A percentile compares a stretch with the other conserved stretches of the same genome.
Conservation (phyloP, 75 land plant genomes). For the Pinus tabuliformis region DNA sequence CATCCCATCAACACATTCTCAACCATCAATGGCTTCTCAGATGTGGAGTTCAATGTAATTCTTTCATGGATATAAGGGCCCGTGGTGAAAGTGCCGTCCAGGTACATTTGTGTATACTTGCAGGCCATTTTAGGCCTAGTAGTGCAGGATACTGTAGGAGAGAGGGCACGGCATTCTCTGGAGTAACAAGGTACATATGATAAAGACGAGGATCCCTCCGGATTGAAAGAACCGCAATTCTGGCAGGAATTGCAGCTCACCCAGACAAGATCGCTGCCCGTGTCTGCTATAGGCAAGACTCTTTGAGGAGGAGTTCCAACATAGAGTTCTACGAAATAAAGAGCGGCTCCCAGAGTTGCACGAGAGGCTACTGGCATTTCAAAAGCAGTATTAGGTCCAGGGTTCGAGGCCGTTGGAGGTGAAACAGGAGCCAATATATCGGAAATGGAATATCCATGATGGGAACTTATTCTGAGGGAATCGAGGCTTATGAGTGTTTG, state of each 20-base stretch:
- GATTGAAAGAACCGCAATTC: constrained; percentile 7
- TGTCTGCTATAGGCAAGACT: constrained; percentile 48
- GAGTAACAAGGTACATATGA: constrained; percentile 27
- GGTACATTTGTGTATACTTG: constrained; percentile 29
- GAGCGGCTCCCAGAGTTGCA: constrained; percentile 35
- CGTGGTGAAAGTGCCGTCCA: constrained; percentile 23
- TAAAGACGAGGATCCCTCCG: constrained; percentile 22
- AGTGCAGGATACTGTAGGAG: constrained; percentile 9
- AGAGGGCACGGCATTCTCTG: constrained; percentile 12
- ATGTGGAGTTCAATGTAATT: constrained; percentile 16
- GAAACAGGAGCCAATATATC: too few relatives aligned
- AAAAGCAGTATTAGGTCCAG: too few relatives aligned
- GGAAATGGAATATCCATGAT: too few relatives aligned
- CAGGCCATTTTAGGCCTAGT: constrained; percentile 16
- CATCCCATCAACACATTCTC: constrained; percentile 30
- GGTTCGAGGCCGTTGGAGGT: too few relatives aligned
- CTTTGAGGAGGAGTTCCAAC: constrained; percentile 62
- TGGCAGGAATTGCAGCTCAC: too few relatives aligned
- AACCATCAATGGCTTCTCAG: constrained; percentile 7
- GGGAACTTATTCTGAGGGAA: too few relatives aligned
- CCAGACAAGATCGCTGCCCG: too few relatives aligned
- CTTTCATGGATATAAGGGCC: constrained; percentile 41
- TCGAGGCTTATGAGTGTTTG: too few relatives aligned
- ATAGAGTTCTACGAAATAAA: constrained; percentile 51
- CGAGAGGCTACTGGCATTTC: constrained; percentile 31